These are phyloP conservation scores for Crithidia brevicula DNA, from an alignment of 208 protist genomes.

Conservation along the genomic window DNA sequence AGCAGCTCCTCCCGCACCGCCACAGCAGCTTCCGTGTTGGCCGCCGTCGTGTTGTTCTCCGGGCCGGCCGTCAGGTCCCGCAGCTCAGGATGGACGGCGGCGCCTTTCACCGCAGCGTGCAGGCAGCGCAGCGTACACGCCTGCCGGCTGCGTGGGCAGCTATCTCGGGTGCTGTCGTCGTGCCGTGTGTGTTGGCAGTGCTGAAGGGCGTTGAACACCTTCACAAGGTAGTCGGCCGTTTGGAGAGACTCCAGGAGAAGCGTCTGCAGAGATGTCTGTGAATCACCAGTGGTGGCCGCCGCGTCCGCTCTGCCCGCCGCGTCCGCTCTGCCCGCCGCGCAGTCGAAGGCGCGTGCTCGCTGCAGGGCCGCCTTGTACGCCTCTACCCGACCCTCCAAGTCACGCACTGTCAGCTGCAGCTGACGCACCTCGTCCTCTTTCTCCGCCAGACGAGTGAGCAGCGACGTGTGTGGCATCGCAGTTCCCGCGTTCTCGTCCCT, in stretches of 20 bases:
- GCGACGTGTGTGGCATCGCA: not conserved
- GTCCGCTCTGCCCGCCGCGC: not conserved
- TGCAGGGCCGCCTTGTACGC: conserved; percentile 56
- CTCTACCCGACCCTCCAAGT: conserved; percentile 49
- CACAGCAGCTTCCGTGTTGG: conserved; percentile 38
- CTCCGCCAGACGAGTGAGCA: conserved; percentile 23
- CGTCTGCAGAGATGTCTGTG: conserved; percentile 31
- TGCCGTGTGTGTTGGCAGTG: conserved; percentile 54
- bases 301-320: conserved; percentile 8
- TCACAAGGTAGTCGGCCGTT: conserved; percentile 61
- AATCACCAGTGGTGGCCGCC: too few relatives aligned
- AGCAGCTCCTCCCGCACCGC: conserved; percentile 64
- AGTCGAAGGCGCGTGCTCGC: conserved; percentile 1
- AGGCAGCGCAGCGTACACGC: conserved; percentile 59
- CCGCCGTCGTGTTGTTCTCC: conserved; percentile 30
- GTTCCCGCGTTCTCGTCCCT: not conserved
- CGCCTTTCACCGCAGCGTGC: conserved; percentile 55
- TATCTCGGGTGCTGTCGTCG: not conserved
- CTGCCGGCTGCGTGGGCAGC: conserved; percentile 38
- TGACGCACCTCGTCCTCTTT: conserved; percentile 33
- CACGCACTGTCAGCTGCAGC: conserved; percentile 40
- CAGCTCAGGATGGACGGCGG: conserved; percentile 26
- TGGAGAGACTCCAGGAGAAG: conserved; percentile 56
- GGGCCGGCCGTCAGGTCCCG: conserved; percentile 27
- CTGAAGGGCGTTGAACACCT: conserved; percentile 72